Evolutionary conservation across 257 asterid genomes (phyloP).

Genomic region (Solanum rostratum): DNA sequence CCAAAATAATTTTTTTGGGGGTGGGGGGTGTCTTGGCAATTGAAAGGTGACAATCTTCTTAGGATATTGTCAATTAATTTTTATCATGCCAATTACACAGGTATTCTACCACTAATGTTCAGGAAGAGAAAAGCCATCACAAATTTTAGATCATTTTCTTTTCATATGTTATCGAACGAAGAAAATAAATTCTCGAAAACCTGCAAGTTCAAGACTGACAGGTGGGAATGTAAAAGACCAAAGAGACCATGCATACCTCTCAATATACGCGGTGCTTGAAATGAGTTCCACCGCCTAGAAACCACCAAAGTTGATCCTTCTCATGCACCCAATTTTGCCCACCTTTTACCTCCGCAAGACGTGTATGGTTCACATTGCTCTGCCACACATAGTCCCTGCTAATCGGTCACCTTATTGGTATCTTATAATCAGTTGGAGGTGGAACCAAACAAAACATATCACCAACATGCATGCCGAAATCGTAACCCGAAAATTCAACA

Average conservation of each 20-base stretch:
- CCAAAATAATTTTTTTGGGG: background rate
- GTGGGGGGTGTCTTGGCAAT: background rate
- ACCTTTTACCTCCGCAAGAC: constrained; percentile 82
- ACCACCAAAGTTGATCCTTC: constrained; percentile 77
- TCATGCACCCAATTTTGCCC: constrained; percentile 96
- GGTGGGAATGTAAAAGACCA: background rate
- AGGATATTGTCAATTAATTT: background rate
- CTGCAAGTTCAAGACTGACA: background rate
- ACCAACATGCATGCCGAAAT: too few species aligned
- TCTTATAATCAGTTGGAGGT: constrained; percentile 81
- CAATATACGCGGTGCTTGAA: constrained; percentile 86
- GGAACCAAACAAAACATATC: constrained; percentile 90
- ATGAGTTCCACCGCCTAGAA: constrained; percentile 99
- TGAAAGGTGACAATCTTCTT: background rate
- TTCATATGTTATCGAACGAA: background rate
- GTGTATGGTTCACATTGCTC: constrained; percentile 86
- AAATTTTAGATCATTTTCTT: background rate
- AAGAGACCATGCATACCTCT: constrained; percentile 38
- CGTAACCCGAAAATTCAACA: too few species aligned
- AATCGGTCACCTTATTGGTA: constrained; percentile 84
- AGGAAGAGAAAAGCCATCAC: background rate
- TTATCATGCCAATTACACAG: background rate
- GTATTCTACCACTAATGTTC: background rate
- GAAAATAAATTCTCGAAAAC: background rate
- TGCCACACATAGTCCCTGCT: constrained; percentile 90